Conservation (phyloP, 2,329 filamentous ascomycete genomes). For the Venturia aucupariae region DNA sequence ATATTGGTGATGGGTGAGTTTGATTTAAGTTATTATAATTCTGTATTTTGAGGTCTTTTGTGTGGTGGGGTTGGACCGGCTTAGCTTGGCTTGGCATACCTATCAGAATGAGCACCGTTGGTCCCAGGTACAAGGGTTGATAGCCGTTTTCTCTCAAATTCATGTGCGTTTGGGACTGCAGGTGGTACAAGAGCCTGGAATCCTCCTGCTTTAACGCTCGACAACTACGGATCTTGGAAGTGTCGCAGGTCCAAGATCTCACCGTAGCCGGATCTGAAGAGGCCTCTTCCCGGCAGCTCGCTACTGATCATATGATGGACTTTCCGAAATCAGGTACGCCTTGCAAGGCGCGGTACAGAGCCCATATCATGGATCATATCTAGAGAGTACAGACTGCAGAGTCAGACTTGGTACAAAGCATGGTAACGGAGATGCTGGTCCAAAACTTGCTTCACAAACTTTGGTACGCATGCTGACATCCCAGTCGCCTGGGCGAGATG, state of each 20-base stretch:
- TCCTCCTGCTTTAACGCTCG: not conserved
- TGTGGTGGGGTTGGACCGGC: no score
- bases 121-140: not conserved
- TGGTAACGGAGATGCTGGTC: not conserved
- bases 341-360: not conserved
- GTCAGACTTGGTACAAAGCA: not conserved
- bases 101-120: not conserved
- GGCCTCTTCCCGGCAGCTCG: not conserved
- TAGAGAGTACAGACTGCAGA: not conserved
- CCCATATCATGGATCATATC: not conserved
- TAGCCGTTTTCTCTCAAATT: not conserved
- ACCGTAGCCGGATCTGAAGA: not conserved
- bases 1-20: not conserved
- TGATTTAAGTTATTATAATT: no score
- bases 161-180: not conserved
- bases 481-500: not conserved
- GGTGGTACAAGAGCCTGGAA: not conserved
- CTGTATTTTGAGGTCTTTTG: not conserved
- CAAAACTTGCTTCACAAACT: not conserved
- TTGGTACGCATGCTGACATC: not conserved
- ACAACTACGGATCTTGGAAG: not conserved
- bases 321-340: constrained; percentile 3
- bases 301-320: not conserved
- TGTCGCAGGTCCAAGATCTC: not conserved
- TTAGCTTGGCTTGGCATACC: no score